phyloP scores from a whole-genome alignment of 2,329 filamentous ascomycete species.

The Venturia aucupariae region DNA sequence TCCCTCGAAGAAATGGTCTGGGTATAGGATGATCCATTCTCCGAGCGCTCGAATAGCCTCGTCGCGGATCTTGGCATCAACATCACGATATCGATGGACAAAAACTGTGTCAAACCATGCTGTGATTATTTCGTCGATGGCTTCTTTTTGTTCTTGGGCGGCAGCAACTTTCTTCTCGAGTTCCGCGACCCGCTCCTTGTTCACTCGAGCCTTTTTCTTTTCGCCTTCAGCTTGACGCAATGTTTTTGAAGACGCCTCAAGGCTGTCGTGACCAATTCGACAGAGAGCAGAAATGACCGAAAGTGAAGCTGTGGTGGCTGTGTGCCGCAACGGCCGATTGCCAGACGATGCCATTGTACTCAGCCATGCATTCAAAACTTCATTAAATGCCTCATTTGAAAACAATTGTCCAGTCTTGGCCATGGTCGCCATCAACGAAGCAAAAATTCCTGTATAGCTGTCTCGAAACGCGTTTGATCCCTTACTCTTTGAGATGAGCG shows the following conservation, averaged over 20 bases:
- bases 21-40: conserved; percentile 77
- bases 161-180: conserved; percentile 65
- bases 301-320: conserved; percentile 75
- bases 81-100: conserved; percentile 88
- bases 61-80: conserved; percentile 78
- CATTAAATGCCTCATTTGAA: conserved; percentile 64
- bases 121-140: conserved; percentile 62
- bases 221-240: conserved; percentile 73
- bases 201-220: conserved; percentile 60
- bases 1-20: conserved; percentile 83
- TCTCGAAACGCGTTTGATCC: conserved; percentile 60
- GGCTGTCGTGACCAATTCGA: conserved; percentile 59
- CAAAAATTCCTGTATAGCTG: conserved; percentile 69
- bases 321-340: conserved; percentile 86
- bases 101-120: conserved; percentile 91
- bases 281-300: conserved; percentile 72
- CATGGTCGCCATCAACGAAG: conserved; percentile 63
- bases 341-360: conserved; percentile 82
- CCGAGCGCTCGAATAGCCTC: conserved; percentile 84
- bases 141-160: conserved; percentile 58
- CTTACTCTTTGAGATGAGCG: conserved; percentile 74
- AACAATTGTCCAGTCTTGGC: conserved; percentile 79
- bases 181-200: conserved; percentile 67
- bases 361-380: conserved; percentile 86
- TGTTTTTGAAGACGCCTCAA: conserved; percentile 62